Evolutionary conservation across 768 basidiomycete genomes (phyloP).

Genomic region (Hydnum rufescens): DNA sequence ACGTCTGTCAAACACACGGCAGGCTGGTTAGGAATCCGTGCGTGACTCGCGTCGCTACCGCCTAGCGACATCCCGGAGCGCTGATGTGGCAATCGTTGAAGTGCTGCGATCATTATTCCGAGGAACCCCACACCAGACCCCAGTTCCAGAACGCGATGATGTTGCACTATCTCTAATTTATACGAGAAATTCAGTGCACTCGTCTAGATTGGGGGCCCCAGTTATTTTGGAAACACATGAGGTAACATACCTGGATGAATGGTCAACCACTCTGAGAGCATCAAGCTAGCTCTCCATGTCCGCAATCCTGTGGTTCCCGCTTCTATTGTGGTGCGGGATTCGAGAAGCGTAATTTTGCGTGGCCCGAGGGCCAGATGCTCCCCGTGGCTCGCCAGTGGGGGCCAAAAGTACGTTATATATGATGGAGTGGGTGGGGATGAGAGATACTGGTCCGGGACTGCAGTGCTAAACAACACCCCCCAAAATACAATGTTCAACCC

Average conservation of each 20-base stretch:
- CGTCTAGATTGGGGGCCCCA: too few relatives aligned
- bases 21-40: background rate
- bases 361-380: too few relatives aligned
- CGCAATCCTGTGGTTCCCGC: conserved; percentile 59
- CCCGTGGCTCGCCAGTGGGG: too few relatives aligned
- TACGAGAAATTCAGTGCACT: background rate
- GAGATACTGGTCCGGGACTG: too few relatives aligned
- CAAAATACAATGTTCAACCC: too few relatives aligned
- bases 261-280: conserved; percentile 41
- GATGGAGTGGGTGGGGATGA: background rate
- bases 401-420: background rate
- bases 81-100: too few relatives aligned
- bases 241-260: conserved; percentile 29
- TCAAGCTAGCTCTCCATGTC: conserved; percentile 59
- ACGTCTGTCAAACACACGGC: background rate
- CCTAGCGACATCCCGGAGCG: background rate
- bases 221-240: too few relatives aligned
- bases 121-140: conserved; percentile 64
- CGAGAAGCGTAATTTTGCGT: conserved; percentile 32
- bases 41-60: background rate
- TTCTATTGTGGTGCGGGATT: conserved; percentile 57
- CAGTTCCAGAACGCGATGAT: conserved; percentile 42
- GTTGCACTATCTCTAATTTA: conserved; percentile 23
- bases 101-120: conserved; percentile 18
- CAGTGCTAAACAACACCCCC: too few relatives aligned